Evolutionary conservation across 2,329 filamentous ascomycete genomes (phyloP).

Genomic region (Neopestalotiopsis rosae): DNA sequence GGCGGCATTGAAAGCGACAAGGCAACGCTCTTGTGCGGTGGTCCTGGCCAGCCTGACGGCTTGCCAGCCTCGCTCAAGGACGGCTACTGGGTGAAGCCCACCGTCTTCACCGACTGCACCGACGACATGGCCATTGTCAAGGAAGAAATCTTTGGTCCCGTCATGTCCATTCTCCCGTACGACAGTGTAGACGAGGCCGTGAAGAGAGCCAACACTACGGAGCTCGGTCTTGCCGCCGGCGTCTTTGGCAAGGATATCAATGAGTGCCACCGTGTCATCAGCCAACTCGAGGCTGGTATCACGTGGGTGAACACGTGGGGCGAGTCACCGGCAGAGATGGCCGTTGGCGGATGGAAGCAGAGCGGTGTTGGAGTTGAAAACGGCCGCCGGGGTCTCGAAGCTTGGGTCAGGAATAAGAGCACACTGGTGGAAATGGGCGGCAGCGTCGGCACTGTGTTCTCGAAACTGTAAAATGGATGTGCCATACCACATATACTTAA

Average conservation of each 20-base stretch:
- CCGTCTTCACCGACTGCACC: constrained; percentile 84
- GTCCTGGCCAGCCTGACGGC: constrained; percentile 60
- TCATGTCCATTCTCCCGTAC: constrained; percentile 82
- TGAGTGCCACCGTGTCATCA: constrained; percentile 73
- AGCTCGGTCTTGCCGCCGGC: constrained; percentile 81
- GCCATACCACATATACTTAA: too few relatives aligned
- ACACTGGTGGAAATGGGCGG: constrained; percentile 84
- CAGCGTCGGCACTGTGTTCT: constrained; percentile 73
- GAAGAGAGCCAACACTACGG: constrained; percentile 75
- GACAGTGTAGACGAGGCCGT: constrained; percentile 73
- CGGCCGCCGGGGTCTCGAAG: constrained; percentile 76
- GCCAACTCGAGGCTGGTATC: constrained; percentile 79
- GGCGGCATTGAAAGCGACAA: constrained; percentile 76
- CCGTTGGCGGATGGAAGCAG: constrained; percentile 90
- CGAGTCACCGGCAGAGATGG: constrained; percentile 91
- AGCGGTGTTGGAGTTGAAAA: constrained; percentile 90
- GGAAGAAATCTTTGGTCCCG: constrained; percentile 90
- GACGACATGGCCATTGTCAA: constrained; percentile 80
- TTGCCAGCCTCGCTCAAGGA: constrained; percentile 55
- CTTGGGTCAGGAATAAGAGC: constrained; percentile 87
- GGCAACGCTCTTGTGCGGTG: constrained; percentile 77
- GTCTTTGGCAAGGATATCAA: constrained; percentile 82
- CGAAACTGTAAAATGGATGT: constrained; percentile 59
- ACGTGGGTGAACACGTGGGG: constrained; percentile 96
- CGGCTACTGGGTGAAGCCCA: constrained; percentile 87